Base-by-base conservation (phyloP, 805 yeast genomes). In the Suhomyces vadensis region DNA sequence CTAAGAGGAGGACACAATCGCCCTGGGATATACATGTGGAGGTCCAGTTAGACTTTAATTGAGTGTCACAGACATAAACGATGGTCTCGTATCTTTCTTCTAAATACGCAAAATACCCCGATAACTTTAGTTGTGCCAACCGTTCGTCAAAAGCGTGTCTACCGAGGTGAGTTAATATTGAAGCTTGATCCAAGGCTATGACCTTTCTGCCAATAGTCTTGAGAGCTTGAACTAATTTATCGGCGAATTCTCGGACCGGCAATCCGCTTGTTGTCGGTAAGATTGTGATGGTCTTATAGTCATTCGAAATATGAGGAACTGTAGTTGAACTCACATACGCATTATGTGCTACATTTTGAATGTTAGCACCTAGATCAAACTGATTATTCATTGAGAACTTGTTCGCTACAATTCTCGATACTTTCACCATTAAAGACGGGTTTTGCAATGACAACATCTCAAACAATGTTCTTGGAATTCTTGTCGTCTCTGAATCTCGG, bases 1-100 rank as follows among this genome's bases (percentile, higher is more conserved):
- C 97, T 11, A 94, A 64, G 13, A 94, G 68, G 24, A 94, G 69
- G n/a, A 92, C 81, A 68, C 97, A 91, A 63, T 92, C 98, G 13
- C 96, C 98, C 63, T 92, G 97, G 6, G 91, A 82, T 31, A 92
- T 85, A 62, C 98, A 94, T 0, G 97, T 88, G 6, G 81, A 76
- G 0, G 97, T 88, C 99, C 99, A 92, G 14, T 82, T 76, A 0
- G 97, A 86, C 52, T 81, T 82, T 2, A 85, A 81, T 0, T 86
- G 75, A 0, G 97, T 82, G 56, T 94, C 98, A 20, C 94, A 91
- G 9, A 92, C 82, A 57, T 92, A 94, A 1, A 92, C 80, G 3
- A 94, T 85, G n/a, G 89, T 85, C 52, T 92, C 88, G 60, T 83
- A 87, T 49, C 80, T 77, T 55, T 91, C 97, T 69, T 92, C 99